Percentiles rank a stretch among this genome's conserved stretches.
Conservation (phyloP, 2,329 filamentous ascomycete species). For the Knufia petricola region DNA sequence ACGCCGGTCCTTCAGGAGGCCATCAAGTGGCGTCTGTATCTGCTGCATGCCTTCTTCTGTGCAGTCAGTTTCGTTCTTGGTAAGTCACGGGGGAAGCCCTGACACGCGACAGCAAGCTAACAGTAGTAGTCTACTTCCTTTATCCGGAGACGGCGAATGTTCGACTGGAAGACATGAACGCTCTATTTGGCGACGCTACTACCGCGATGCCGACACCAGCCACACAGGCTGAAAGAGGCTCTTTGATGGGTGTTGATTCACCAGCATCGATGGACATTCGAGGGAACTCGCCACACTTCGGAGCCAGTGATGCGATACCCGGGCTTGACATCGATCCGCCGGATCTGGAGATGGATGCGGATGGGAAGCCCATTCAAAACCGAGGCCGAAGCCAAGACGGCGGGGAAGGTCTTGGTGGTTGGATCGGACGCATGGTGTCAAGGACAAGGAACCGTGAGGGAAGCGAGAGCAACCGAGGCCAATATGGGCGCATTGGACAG, state of each 20-base stretch:
- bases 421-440: slow-evolving; percentile 57
- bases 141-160: slow-evolving; percentile 96
- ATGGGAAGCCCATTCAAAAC: slow-evolving; percentile 40
- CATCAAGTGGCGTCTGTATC: slow-evolving; percentile 88
- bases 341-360: slow-evolving; percentile 42
- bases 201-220: slow-evolving; percentile 72
- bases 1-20: slow-evolving; percentile 85
- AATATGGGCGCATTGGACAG: slow-evolving; percentile 21
- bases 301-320: slow-evolving; percentile 61
- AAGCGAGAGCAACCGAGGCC: slow-evolving; percentile 14
- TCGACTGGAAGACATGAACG: slow-evolving; percentile 92
- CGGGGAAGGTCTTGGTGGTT: slow-evolving; percentile 54
- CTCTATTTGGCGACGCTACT: slow-evolving; percentile 85
- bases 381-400: slow-evolving; percentile 28
- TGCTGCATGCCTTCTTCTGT: slow-evolving; percentile 95
- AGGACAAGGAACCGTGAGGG: slow-evolving; percentile 17
- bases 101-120: slow-evolving; percentile 7
- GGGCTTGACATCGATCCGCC: slow-evolving; percentile 75
- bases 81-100: slow-evolving; percentile 43
- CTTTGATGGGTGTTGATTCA: slow-evolving; percentile 68
- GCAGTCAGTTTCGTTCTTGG: slow-evolving; percentile 90
- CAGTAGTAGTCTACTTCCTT: slow-evolving; percentile 73
- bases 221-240: slow-evolving; percentile 68
- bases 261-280: slow-evolving; percentile 60
- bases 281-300: slow-evolving; percentile 31